Evolutionary conservation across 2,329 filamentous ascomycete genomes (phyloP).

Genomic region (Cladosporium sp.): DNA sequence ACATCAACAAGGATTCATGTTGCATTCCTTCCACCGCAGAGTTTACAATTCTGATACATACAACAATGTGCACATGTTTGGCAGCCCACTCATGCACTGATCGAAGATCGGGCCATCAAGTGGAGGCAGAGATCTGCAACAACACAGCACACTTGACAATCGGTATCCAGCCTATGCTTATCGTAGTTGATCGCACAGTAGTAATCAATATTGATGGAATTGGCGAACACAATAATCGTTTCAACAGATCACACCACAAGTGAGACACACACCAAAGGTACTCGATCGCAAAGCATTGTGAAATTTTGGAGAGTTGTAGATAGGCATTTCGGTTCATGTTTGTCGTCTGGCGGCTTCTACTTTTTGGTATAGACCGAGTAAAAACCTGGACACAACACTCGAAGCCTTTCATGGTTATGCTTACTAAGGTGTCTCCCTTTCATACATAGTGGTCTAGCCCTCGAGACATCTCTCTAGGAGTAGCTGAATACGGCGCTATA

Average conservation of each 20-base stretch:
- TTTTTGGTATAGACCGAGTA: neutral
- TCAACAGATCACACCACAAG: neutral
- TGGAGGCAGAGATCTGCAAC: neutral
- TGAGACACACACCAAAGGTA: neutral
- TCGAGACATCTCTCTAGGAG: neutral
- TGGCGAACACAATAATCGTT: neutral
- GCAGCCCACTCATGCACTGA: neutral
- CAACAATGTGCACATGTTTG: neutral
- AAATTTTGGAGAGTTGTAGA: neutral
- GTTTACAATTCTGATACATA: neutral
- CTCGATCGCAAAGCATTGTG: neutral
- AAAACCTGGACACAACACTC: neutral
- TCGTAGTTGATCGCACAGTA: neutral
- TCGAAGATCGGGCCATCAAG: neutral
- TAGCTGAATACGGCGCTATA: neutral
- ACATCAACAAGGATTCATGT: neutral
- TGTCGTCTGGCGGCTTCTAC: neutral
- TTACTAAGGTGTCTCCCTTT: neutral
- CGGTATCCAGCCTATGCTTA: neutral
- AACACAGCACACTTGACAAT: neutral
- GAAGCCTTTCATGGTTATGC: neutral
- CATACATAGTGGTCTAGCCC: neutral
- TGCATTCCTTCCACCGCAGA: neutral
- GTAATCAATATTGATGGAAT: neutral
- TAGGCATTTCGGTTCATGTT: neutral